Evolutionary conservation across 2,329 filamentous ascomycete species (phyloP), one percentile per base, ranked within the genome.

Genomic region (Neofusicoccum cordaticola): DNA sequence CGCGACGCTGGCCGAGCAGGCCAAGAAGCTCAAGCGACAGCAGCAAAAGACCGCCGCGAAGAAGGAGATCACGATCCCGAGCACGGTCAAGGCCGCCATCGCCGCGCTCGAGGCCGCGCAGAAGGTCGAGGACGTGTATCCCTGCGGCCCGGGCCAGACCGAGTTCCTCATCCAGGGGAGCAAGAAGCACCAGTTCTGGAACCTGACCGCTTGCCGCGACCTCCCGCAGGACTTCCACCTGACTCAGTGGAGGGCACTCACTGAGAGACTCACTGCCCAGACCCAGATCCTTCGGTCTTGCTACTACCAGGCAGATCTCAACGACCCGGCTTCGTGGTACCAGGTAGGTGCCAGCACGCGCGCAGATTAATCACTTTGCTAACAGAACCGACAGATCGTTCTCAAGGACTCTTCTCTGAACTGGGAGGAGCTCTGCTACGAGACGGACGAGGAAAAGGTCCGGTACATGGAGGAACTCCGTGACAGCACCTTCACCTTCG

Each of bases 401-500:
- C n/a, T 13, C 37, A 58, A 2, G 35, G 17, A 31, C 37, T 15
- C 9, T 13, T 31, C 35, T 34, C 58, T 5, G 35, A 41, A 9
- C 19, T 17, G 52, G 37, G 19, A 27, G 37, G 52, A 22, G 27
- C 34, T 6, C 22, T 51, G 11, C 47, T 51, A 39, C 12, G 67
- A 73, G 19, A 68, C 47, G 6, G 1, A 9, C 47, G 35, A 8
- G 12, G 12, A 8, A 8, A 15, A 27, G 11, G 63, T 73, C 13
- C 67, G 22, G 22, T 22, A 22, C 22, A 22, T 73, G 15, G 64
- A 74, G 42, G 47, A 53, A 1, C 58, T 73, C 51, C 72, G 72
- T 67, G 67, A 73, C 11, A 53, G 58, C 4, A 68, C 63, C 5
- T 78, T 79, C 67, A 65, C 65, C 1, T 69, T 74, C n/a, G 73